phyloP scores from a whole-genome alignment of 2,329 filamentous ascomycete genomes.

The Trichoderma afroharzianum region DNA sequence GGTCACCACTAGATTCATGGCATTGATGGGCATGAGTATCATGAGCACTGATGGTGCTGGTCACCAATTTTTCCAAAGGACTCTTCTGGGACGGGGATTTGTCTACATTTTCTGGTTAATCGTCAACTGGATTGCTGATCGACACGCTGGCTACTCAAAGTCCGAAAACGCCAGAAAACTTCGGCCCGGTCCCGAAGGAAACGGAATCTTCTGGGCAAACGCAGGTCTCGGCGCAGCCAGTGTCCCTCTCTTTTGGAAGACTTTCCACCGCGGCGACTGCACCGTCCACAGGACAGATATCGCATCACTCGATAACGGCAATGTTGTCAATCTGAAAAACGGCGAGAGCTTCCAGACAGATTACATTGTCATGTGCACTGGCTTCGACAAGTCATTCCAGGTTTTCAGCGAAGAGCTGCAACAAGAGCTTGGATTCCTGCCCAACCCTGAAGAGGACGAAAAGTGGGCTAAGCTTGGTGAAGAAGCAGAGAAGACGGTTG shows the following conservation, averaged over 20 bases:
- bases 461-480: neutral
- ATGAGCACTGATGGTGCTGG: conserved; percentile 23
- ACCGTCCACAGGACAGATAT: neutral
- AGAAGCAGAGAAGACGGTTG: neutral
- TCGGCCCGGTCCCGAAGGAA: neutral
- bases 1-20: conserved; percentile 26
- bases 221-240: neutral
- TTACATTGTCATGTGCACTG: conserved; percentile 25
- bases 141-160: neutral
- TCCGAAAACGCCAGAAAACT: neutral
- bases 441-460: neutral
- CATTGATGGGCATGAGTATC: conserved; percentile 29
- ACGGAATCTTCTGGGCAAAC: neutral
- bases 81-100: neutral
- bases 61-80: neutral
- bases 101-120: neutral
- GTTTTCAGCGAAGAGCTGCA: conserved; percentile 22
- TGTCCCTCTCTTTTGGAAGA: neutral
- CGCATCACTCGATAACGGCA: neutral
- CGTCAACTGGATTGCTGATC: neutral
- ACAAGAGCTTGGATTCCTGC: conserved; percentile 19
- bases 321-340: neutral
- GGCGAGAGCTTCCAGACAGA: conserved; percentile 18
- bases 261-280: neutral
- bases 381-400: conserved; percentile 24